phyloP scores from a whole-genome alignment of 176 grass and related monocot genomes.

The Urochloa ruziziensis region DNA sequence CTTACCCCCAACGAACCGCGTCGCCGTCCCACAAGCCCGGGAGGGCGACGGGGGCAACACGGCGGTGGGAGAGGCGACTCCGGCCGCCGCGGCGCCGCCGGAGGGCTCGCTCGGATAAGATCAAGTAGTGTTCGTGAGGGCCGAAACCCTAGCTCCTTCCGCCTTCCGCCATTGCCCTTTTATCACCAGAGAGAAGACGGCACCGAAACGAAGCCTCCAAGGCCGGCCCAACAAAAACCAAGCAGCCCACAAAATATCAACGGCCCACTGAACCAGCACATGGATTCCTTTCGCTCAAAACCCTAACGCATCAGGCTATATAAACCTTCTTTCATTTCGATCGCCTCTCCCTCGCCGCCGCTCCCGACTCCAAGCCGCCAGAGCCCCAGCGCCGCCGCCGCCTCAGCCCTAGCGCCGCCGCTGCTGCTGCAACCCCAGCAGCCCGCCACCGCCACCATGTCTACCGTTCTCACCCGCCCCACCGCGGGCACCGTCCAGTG shows the following conservation, averaged over 20 bases:
- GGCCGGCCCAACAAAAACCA: not conserved
- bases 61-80: not conserved
- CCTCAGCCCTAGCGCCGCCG: not conserved
- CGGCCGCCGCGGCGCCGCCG: slow-evolving; percentile 22
- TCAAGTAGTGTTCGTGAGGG: slow-evolving; percentile 45
- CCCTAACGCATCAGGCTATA: slow-evolving; percentile 33
- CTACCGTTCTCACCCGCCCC: slow-evolving; percentile 29
- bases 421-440: not conserved
- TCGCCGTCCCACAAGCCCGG: slow-evolving; percentile 2
- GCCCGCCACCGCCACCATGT: slow-evolving; percentile 9
- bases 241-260: too few species aligned
- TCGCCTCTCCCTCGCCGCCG: not conserved
- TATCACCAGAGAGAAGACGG: not conserved
- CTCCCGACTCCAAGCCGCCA: not conserved
- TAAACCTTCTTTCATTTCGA: not conserved
- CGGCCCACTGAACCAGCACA: too few species aligned
- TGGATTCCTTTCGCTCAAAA: too few species aligned
- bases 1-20: not conserved
- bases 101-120: slow-evolving; percentile 48
- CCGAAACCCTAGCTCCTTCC: slow-evolving; percentile 18
- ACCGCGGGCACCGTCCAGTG: slow-evolving; percentile 60
- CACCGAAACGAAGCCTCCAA: too few species aligned
- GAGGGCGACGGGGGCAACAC: not conserved
- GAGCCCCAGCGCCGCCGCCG: slow-evolving; percentile 6
- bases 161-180: not conserved